Conservation (phyloP, 129 eudicot species). For the Tagetes erecta region DNA sequence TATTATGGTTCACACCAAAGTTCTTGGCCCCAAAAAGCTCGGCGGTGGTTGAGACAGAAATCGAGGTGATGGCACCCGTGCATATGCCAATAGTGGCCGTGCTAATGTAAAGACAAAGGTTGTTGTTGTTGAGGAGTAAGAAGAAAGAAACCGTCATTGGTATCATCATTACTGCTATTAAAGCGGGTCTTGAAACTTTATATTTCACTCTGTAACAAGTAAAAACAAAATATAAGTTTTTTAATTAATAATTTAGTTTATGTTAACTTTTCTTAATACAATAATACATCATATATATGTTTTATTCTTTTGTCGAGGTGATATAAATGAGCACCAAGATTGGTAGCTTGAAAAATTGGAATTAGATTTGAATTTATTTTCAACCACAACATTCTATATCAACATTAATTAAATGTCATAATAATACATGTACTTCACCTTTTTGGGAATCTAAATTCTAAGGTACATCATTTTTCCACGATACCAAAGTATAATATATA, state of each 20-base stretch:
- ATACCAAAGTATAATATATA: not conserved
- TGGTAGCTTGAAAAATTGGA: slow-evolving; percentile 10
- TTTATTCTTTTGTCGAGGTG: not conserved
- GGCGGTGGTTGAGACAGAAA: slow-evolving; percentile 66
- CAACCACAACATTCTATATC: slow-evolving; percentile 37
- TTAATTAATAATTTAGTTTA: too few species aligned
- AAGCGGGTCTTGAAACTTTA: slow-evolving; percentile 58
- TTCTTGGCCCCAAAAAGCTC: slow-evolving; percentile 75
- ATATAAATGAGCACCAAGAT: slow-evolving; percentile 31
- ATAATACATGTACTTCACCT: slow-evolving; percentile 26
- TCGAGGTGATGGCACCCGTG: slow-evolving; percentile 80
- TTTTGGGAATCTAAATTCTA: slow-evolving; percentile 37
- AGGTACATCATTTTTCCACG: slow-evolving; percentile 34
- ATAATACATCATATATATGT: too few species aligned
- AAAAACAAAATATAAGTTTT: not conserved
- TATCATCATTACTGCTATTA: slow-evolving; percentile 61
- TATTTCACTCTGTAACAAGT: slow-evolving; percentile 39
- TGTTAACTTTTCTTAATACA: too few species aligned
- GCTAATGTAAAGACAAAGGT: slow-evolving; percentile 50
- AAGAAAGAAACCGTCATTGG: slow-evolving; percentile 76
- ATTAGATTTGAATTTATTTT: slow-evolving; percentile 23
- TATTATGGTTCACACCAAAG: slow-evolving; percentile 80
- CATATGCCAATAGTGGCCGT: slow-evolving; percentile 69
- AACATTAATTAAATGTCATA: slow-evolving; percentile 27
- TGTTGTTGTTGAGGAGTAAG: slow-evolving; percentile 45